Percentiles rank a stretch among this genome's conserved stretches.
Conservation (phyloP, 768 basidiomycete species). For the Tylopilus intermedius region DNA sequence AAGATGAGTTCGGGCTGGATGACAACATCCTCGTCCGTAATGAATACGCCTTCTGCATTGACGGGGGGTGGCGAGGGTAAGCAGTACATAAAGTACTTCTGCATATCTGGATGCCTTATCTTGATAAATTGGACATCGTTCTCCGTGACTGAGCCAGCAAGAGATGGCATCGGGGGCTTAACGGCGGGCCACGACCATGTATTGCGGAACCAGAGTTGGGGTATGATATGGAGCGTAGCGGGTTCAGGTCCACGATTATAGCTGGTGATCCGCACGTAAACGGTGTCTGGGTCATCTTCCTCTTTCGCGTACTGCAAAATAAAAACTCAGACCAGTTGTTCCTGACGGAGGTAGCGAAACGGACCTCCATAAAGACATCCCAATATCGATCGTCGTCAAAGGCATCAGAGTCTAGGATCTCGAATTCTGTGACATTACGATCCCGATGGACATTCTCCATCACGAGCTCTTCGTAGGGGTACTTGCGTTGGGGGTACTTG, state of each 20-base stretch:
- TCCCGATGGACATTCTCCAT: conserved; percentile 75
- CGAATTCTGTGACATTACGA: conserved; percentile 86
- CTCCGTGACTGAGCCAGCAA: conserved; percentile 49
- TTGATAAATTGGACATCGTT: conserved; percentile 56
- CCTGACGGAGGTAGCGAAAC: conserved; percentile 2
- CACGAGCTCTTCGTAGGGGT: conserved; percentile 92
- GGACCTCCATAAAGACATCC: conserved; percentile 96
- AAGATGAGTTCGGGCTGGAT: conserved; percentile 80
- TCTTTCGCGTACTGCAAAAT: conserved; percentile 88
- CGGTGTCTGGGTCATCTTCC: conserved; percentile 79
- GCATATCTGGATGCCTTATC: conserved; percentile 68
- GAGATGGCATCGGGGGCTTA: conserved; percentile 59
- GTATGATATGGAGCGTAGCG: conserved; percentile 89
- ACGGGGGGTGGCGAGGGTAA: conserved; percentile 91
- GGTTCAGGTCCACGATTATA: conserved; percentile 97
- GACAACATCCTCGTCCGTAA: conserved; percentile 57
- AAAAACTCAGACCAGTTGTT: background rate
- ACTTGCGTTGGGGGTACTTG: conserved; percentile 93
- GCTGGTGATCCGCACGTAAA: conserved; percentile 90
- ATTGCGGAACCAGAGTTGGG: conserved; percentile 96
- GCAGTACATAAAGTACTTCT: conserved; percentile 79
- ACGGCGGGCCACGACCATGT: conserved; percentile 92
- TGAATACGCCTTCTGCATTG: conserved; percentile 59
- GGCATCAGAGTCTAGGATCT: conserved; percentile 86
- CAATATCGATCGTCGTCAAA: conserved; percentile 95